phyloP scores from a whole-genome alignment of 495 filamentous ascomycete genomes.

The Saxophila tyrrhenica region DNA sequence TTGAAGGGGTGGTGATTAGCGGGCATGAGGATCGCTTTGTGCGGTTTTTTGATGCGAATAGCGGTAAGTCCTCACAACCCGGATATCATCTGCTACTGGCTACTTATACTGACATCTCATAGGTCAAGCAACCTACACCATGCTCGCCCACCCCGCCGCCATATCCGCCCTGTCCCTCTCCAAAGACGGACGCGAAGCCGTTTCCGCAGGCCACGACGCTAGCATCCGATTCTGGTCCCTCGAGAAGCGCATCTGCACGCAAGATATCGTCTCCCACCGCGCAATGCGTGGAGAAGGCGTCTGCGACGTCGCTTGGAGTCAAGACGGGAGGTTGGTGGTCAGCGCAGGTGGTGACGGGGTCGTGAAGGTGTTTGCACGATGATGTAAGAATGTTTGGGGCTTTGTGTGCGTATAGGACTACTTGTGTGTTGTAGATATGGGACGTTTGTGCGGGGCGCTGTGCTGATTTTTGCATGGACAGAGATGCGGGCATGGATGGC shows the following conservation, averaged over 20 bases:
- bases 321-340: conserved; percentile 88
- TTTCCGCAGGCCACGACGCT: conserved; percentile 91
- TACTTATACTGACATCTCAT: conserved; percentile 7
- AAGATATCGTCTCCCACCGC: conserved; percentile 84
- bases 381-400: not conserved
- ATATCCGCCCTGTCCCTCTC: conserved; percentile 84
- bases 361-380: conserved; percentile 73
- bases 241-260: conserved; percentile 83
- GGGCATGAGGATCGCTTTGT: conserved; percentile 94
- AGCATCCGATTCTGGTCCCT: conserved; percentile 94
- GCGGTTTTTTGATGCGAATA: conserved; percentile 95
- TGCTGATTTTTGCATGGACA: not conserved
- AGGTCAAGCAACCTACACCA: conserved; percentile 99
- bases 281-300: conserved; percentile 92
- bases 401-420: not conserved
- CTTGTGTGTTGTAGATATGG: not conserved
- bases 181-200: conserved; percentile 85
- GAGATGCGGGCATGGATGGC: not conserved
- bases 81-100: not conserved
- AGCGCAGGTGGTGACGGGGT: conserved; percentile 92
- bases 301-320: conserved; percentile 84
- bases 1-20: conserved; percentile 85
- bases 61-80: conserved; percentile 44
- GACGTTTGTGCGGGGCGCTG: not conserved
- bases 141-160: conserved; percentile 88